A percentile compares a stretch with the other conserved stretches of the same genome.
phyloP scores from a whole-genome alignment of 108 stramenopile species.

The Nitzschia sp. region DNA sequence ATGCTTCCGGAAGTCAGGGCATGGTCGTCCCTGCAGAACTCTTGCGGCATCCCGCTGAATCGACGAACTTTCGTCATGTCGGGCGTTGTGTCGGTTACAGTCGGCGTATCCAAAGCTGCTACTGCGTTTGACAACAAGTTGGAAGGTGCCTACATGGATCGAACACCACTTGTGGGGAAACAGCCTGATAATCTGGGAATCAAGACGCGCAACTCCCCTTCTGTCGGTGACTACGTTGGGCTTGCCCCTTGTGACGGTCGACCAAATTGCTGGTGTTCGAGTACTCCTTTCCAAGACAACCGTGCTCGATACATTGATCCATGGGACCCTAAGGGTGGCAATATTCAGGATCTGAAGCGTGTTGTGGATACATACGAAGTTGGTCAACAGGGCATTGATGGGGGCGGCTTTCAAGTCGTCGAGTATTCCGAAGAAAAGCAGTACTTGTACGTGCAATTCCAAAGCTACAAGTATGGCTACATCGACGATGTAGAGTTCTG shows the following conservation, averaged over 20 bases:
- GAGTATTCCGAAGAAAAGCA: constrained; percentile 30
- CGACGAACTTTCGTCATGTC: neutral
- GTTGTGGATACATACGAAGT: constrained; percentile 60
- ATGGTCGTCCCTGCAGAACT: no score
- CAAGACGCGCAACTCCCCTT: neutral
- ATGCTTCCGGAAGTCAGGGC: no score
- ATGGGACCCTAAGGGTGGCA: constrained; percentile 1
- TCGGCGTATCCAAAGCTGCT: neutral
- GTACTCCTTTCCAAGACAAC: constrained; percentile 12
- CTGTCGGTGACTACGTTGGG: neutral
- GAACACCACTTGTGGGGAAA: constrained; percentile 2
- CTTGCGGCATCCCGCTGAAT: no score
- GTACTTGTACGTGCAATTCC: constrained; percentile 70
- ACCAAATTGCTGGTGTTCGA: constrained; percentile 24
- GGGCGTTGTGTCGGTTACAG: neutral
- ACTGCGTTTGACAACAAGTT: constrained; percentile 31
- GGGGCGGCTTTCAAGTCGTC: constrained; percentile 69
- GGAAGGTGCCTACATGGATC: constrained; percentile 13
- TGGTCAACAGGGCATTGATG: constrained; percentile 72
- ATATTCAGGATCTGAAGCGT: neutral
- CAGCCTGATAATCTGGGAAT: constrained; percentile 22
- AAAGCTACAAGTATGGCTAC: constrained; percentile 66
- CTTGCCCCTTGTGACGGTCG: constrained; percentile 1
- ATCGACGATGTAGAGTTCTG: constrained; percentile 73
- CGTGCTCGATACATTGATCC: constrained; percentile 19